Evolutionary conservation across 176 grass and related monocot genomes (phyloP), one percentile per base, ranked within the genome.

Genomic region (Dactylis glomerata): DNA sequence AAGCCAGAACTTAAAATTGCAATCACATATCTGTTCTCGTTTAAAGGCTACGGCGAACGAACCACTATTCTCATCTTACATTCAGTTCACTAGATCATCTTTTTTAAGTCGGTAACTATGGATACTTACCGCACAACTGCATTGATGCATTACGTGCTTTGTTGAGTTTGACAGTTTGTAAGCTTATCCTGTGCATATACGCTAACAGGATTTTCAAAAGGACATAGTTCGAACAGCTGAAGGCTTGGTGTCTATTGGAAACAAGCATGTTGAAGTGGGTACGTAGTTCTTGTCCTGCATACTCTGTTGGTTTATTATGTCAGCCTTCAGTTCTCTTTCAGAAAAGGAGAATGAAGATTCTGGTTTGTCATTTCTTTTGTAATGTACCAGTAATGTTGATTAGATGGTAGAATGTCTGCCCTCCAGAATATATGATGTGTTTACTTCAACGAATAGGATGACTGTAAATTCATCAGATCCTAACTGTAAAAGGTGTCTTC

Each of bases 161-260:
- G 40, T 69, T 86, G 63, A 86, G 20, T 78, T 73, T 83, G 47
- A 44, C 20, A 65, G 12, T 80, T 82, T 63, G 19, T 83, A 79
- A 82, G 68, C 40, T 79, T 52, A 83, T 74, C 30, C 26, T 14
- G 28, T 78, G 64, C 63, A 68, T 83, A 46, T 54, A 58, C 37
- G 27, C 45, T 59, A 68, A 78, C 86, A 99, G 96, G 91, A 99
- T 91, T 96, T 99, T 80, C 93, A 99, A 58, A 99, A 99, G 87
- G 95, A 98, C 75, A 91, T 95, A 77, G 92, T 81, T 73, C 82
- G 92, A 80, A 92, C 92, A 44, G 90, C 75, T 68, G 95, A 98
- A 98, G 92, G 80, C 9, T 89, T 90, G 79, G 81, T 92, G 56
- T 81, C 76, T 63, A 64, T 91, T 83, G 91, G 91, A 55, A 89